These are phyloP conservation scores for Phyllosticta citrichinensis DNA, from an alignment of 2,329 filamentous ascomycete species.

Conservation along the genomic window DNA sequence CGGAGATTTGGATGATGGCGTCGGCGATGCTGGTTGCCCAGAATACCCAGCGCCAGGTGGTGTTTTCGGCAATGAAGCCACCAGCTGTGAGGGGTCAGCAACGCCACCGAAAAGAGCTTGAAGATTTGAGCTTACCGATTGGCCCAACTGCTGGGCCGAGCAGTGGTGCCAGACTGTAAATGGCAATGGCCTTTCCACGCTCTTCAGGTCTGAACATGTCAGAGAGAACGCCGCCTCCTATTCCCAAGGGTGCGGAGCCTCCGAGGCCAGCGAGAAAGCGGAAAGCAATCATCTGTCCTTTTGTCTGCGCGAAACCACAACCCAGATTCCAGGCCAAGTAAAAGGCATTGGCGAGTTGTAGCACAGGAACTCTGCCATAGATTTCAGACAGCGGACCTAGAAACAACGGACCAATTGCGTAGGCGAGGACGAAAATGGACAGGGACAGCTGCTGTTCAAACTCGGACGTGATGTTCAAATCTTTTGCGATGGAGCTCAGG, in stretches of 20 bases:
- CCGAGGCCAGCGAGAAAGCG: slow-evolving; percentile 29
- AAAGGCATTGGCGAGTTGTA: slow-evolving; percentile 25
- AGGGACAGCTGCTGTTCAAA: slow-evolving; percentile 23
- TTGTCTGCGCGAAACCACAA: slow-evolving; percentile 30
- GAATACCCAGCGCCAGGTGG: slow-evolving; percentile 66
- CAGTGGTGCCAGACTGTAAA: slow-evolving; percentile 55
- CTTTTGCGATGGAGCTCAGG: slow-evolving; percentile 19
- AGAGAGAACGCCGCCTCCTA: slow-evolving; percentile 31
- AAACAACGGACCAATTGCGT: slow-evolving; percentile 28
- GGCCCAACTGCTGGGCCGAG: slow-evolving; percentile 58
- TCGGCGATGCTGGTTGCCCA: slow-evolving; percentile 55
- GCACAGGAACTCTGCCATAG: slow-evolving; percentile 24
- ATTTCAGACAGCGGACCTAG: slow-evolving; percentile 27
- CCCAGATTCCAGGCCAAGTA: slow-evolving; percentile 30
- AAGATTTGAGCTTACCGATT: slow-evolving; percentile 24
- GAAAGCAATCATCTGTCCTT: slow-evolving; percentile 26
- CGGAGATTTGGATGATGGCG: slow-evolving; percentile 50
- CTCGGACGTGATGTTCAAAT: slow-evolving; percentile 23
- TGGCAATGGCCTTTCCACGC: slow-evolving; percentile 51
- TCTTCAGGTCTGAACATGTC: slow-evolving; percentile 53
- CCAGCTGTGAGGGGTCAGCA: slow-evolving; percentile 31
- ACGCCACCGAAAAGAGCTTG: too few species aligned
- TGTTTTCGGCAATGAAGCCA: slow-evolving; percentile 53
- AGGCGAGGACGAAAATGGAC: slow-evolving; percentile 28
- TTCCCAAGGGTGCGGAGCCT: slow-evolving; percentile 29